Evolutionary conservation across 2,329 filamentous ascomycete species (phyloP).

Genomic region (Claviceps sp.): DNA sequence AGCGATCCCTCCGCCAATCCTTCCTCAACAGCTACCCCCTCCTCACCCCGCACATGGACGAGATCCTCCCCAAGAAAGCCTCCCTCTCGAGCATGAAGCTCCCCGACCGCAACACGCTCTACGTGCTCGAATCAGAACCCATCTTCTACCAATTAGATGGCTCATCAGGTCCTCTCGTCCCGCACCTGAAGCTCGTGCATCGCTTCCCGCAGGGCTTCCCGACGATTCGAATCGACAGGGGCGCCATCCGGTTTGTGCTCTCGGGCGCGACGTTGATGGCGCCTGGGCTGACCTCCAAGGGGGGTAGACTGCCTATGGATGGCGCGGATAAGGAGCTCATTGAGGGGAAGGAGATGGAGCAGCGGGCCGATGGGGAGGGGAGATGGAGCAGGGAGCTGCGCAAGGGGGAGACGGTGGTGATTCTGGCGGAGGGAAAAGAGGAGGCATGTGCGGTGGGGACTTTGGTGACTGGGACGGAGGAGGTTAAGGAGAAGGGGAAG

Average conservation of each 20-base stretch:
- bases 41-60: slow-evolving; percentile 78
- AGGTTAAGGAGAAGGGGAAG: slow-evolving; percentile 90
- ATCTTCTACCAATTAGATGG: slow-evolving; percentile 82
- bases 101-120: slow-evolving; percentile 80
- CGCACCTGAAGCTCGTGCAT: slow-evolving; percentile 82
- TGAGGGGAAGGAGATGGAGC: slow-evolving; percentile 30
- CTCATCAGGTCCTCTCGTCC: slow-evolving; percentile 54
- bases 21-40: slow-evolving; percentile 76
- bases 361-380: slow-evolving; percentile 33
- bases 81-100: slow-evolving; percentile 86
- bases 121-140: slow-evolving; percentile 63
- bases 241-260: slow-evolving; percentile 92
- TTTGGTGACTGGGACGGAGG: slow-evolving; percentile 71
- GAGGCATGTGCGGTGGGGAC: slow-evolving; percentile 81
- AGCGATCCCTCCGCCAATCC: slow-evolving; percentile 72
- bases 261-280: slow-evolving; percentile 93
- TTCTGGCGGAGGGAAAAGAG: slow-evolving; percentile 87
- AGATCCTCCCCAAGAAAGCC: slow-evolving; percentile 88
- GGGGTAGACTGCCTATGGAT: slow-evolving; percentile 60
- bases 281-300: slow-evolving; percentile 73
- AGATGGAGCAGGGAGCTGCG: slow-evolving; percentile 54
- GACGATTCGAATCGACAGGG: slow-evolving; percentile 79
- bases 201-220: slow-evolving; percentile 76
- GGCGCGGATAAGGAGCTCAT: slow-evolving; percentile 18
- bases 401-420: slow-evolving; percentile 72